Evolutionary conservation across 2,329 filamentous ascomycete genomes (phyloP).

Genomic region (Aspergillus sp.): DNA sequence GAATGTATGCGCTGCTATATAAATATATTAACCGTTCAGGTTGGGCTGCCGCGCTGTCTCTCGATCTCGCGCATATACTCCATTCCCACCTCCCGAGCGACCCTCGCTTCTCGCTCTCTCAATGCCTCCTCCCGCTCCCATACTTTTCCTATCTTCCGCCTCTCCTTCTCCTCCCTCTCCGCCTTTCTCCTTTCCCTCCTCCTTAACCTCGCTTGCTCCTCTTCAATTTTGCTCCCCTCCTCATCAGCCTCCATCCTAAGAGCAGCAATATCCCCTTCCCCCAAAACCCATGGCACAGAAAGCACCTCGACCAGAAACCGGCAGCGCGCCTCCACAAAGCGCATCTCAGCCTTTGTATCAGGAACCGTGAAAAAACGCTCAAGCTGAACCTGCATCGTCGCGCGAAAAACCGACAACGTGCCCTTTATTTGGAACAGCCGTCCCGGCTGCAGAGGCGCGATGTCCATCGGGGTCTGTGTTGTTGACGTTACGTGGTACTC

Average conservation of each 20-base stretch:
- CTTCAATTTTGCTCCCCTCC: slow-evolving; percentile 38
- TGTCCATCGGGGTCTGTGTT: slow-evolving; percentile 42
- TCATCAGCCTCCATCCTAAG: slow-evolving; percentile 44
- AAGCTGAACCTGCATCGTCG: slow-evolving; percentile 53
- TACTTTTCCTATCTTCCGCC: slow-evolving; percentile 30
- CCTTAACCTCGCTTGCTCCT: slow-evolving; percentile 35
- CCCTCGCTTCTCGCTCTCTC: slow-evolving; percentile 34
- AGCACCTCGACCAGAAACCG: slow-evolving; percentile 52
- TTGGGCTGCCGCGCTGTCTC: slow-evolving; percentile 6
- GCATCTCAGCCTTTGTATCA: slow-evolving; percentile 56
- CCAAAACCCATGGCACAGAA: slow-evolving; percentile 54
- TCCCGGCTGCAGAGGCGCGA: slow-evolving; percentile 49
- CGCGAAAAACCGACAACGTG: slow-evolving; percentile 53
- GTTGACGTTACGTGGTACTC: slow-evolving; percentile 26
- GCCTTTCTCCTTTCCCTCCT: slow-evolving; percentile 35
- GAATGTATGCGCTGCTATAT: neutral
- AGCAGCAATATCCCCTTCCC: slow-evolving; percentile 41
- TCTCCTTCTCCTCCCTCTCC: slow-evolving; percentile 28
- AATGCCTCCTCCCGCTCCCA: slow-evolving; percentile 44
- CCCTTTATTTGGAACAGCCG: slow-evolving; percentile 58
- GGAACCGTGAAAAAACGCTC: slow-evolving; percentile 52
- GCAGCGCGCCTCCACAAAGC: slow-evolving; percentile 53
- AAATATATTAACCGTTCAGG: neutral
- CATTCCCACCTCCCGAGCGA: slow-evolving; percentile 31
- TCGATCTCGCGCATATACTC: slow-evolving; percentile 24